Evolutionary conservation across 371 early-diverging fungal species (phyloP).

Genomic region (Mortierella sp.): DNA sequence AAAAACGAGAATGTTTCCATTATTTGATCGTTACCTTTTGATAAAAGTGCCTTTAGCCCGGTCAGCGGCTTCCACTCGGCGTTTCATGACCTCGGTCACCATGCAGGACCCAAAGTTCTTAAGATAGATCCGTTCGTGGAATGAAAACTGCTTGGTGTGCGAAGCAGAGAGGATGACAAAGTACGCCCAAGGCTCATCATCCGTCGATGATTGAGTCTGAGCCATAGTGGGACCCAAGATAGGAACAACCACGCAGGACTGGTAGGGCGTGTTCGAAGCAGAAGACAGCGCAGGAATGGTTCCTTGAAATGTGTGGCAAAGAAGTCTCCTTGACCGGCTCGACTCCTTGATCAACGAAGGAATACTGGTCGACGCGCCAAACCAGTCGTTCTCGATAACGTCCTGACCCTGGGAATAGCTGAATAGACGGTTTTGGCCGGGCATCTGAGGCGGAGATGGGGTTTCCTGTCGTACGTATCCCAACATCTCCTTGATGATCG

Average conservation of each 20-base stretch:
- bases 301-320: slow-evolving; percentile 57
- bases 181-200: slow-evolving; percentile 54
- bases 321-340: slow-evolving; percentile 13
- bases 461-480: slow-evolving; percentile 46
- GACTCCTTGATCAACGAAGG: slow-evolving; percentile 19
- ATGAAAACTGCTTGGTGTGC: slow-evolving; percentile 51
- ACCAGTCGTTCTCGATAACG: slow-evolving; percentile 46
- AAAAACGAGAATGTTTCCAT: background rate
- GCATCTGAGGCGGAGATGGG: slow-evolving; percentile 7
- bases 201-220: background rate
- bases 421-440: slow-evolving; percentile 20
- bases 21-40: slow-evolving; percentile 33
- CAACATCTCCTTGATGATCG: slow-evolving; percentile 49
- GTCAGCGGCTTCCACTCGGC: slow-evolving; percentile 59
- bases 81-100: slow-evolving; percentile 59
- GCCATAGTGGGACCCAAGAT: slow-evolving; percentile 41
- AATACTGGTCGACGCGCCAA: slow-evolving; percentile 6
- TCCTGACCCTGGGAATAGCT: slow-evolving; percentile 29
- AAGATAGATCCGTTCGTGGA: slow-evolving; percentile 58
- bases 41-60: slow-evolving; percentile 59
- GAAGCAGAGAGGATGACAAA: slow-evolving; percentile 56
- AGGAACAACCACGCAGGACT: slow-evolving; percentile 56
- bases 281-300: slow-evolving; percentile 41
- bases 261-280: slow-evolving; percentile 29
- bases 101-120: slow-evolving; percentile 60